These are phyloP conservation scores for Vitis amurensis DNA, from an alignment of 164 flowering plant genomes.

Conservation along the genomic window DNA sequence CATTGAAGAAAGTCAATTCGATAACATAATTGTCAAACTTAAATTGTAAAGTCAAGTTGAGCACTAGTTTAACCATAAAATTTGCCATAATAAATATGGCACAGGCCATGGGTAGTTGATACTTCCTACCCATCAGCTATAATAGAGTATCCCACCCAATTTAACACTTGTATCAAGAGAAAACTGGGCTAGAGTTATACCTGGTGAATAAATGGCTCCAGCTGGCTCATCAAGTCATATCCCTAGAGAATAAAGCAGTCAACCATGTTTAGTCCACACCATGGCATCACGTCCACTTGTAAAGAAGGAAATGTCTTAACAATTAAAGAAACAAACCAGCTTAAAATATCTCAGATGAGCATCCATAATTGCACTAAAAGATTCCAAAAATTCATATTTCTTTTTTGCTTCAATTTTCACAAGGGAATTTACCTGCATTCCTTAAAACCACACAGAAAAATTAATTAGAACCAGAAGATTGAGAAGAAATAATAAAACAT, in stretches of 20 bases:
- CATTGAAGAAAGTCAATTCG: no score
- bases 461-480: conserved; percentile 22
- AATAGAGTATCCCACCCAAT: no score
- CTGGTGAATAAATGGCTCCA: conserved; percentile 93
- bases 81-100: no score
- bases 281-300: neutral
- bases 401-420: conserved; percentile 84
- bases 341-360: conserved; percentile 90
- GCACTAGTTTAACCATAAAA: no score
- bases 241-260: conserved; percentile 48
- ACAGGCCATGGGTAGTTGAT: no score
- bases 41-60: no score
- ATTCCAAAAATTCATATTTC: conserved; percentile 88
- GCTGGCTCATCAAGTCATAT: conserved; percentile 66
- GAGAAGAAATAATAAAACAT: conserved; percentile 2
- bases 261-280: conserved; percentile 4
- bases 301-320: neutral
- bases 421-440: conserved; percentile 79
- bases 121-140: no score
- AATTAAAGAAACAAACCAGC: conserved; percentile 45
- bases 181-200: conserved; percentile 28
- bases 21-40: no score
- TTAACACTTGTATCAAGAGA: neutral
- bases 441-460: conserved; percentile 39
- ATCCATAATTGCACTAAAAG: conserved; percentile 93